These are phyloP conservation scores for Microcos paniculata DNA, from an alignment of 345 rosid species.

Conservation along the genomic window DNA sequence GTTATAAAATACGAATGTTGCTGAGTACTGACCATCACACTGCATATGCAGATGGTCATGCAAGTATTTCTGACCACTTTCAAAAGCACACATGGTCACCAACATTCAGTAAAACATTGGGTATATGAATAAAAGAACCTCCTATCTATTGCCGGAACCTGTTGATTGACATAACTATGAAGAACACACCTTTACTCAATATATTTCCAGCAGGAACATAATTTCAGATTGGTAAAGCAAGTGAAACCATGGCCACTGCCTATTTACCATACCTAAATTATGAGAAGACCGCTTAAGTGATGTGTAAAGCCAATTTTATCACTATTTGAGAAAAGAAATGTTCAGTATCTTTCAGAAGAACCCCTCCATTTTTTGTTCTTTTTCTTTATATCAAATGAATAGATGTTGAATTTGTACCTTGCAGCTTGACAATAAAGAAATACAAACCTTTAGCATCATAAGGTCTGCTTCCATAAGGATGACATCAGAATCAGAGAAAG, in stretches of 20 bases:
- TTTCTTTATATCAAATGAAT: neutral
- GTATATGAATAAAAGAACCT: neutral
- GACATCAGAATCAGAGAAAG: constrained; percentile 80
- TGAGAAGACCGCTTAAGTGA: neutral
- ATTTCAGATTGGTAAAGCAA: neutral
- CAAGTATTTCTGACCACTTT: neutral
- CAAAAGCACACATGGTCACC: neutral
- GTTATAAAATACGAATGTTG: neutral
- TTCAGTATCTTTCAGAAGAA: neutral
- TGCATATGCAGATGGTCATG: neutral
- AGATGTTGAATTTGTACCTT: neutral
- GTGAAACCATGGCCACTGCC: neutral
- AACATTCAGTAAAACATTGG: neutral
- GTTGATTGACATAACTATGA: neutral
- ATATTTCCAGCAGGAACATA: neutral
- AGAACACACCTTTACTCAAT: neutral
- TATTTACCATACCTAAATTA: neutral
- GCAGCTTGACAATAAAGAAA: neutral
- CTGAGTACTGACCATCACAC: neutral
- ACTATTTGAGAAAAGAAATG: neutral
- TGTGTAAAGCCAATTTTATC: neutral
- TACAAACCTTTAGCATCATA: constrained; percentile 56
- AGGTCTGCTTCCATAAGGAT: constrained; percentile 84
- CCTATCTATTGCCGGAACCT: neutral
- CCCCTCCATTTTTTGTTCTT: neutral